A percentile compares a stretch with the other conserved stretches of the same genome.
These are phyloP conservation scores for Xylaria sp. DNA, from an alignment of 495 filamentous ascomycete species.

Conservation along the genomic window DNA sequence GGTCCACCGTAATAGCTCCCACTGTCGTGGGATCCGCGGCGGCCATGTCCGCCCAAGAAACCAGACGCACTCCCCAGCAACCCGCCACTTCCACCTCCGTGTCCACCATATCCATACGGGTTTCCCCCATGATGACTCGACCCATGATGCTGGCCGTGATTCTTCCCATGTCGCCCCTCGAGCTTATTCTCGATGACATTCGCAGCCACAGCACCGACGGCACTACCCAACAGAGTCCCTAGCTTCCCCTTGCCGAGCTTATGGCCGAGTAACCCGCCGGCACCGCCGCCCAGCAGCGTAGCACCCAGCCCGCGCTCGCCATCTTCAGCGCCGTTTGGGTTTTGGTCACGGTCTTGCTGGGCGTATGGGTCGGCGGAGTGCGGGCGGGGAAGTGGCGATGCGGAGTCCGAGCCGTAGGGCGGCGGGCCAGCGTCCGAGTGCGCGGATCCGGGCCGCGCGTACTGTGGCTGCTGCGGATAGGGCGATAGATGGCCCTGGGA, in stretches of 20 bases:
- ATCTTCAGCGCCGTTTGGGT: conserved; percentile 34
- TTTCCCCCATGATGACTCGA: not conserved
- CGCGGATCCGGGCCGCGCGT: conserved; percentile 34
- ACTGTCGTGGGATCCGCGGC: not conserved
- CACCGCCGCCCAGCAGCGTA: conserved; percentile 60
- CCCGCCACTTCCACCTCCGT: not conserved
- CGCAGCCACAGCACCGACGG: conserved; percentile 64
- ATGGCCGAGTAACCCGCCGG: conserved; percentile 59
- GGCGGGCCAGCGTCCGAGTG: conserved; percentile 32
- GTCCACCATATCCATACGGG: not conserved
- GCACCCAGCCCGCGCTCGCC: conserved; percentile 62
- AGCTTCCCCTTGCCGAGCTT: conserved; percentile 54
- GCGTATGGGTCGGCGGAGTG: conserved; percentile 37
- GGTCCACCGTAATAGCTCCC: conserved; percentile 2
- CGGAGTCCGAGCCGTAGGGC: conserved; percentile 1
- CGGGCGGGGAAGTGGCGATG: conserved; percentile 25
- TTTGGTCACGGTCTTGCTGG: conserved; percentile 30
- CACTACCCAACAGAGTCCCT: conserved; percentile 56
- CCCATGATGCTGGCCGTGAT: conserved; percentile 7
- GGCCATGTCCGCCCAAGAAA: not conserved
- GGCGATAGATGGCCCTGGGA: conserved; percentile 32
- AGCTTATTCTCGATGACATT: conserved; percentile 59
- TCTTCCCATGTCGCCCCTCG: conserved; percentile 34
- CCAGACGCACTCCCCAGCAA: not conserved
- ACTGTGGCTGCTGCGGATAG: conserved; percentile 32